phyloP scores from a whole-genome alignment of 495 filamentous ascomycete genomes.

The Daldinia loculata region DNA sequence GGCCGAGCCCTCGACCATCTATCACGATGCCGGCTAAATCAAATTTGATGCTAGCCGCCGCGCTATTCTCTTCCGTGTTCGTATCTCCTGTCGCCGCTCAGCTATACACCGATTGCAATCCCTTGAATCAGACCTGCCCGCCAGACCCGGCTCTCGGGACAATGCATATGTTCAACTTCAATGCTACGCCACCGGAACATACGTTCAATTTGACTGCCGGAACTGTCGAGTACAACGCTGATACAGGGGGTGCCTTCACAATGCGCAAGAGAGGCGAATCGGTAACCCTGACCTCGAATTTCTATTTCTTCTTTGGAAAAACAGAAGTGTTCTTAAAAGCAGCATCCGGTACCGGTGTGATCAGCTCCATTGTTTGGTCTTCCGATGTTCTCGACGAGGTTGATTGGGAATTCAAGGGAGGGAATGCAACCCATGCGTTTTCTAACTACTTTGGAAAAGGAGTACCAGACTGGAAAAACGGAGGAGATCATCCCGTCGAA shows the following conservation, averaged over 20 bases:
- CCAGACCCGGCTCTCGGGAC: slow-evolving; percentile 70
- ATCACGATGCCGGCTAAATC: slow-evolving; percentile 48
- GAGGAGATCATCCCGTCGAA: slow-evolving; percentile 61
- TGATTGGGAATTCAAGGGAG: slow-evolving; percentile 87
- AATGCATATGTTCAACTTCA: slow-evolving; percentile 67
- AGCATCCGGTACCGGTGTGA: slow-evolving; percentile 75
- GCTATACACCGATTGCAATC: slow-evolving; percentile 74
- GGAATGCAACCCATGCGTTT: slow-evolving; percentile 67
- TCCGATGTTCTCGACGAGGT: slow-evolving; percentile 90
- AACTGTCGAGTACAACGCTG: slow-evolving; percentile 59
- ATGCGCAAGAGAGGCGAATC: slow-evolving; percentile 75
- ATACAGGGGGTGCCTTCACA: slow-evolving; percentile 73
- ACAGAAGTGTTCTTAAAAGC: slow-evolving; percentile 77
- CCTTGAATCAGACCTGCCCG: slow-evolving; percentile 67
- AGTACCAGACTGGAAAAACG: slow-evolving; percentile 62
- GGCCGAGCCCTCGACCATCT: slow-evolving; percentile 12
- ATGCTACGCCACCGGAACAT: slow-evolving; percentile 64
- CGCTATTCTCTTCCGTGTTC: slow-evolving; percentile 53
- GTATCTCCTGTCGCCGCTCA: slow-evolving; percentile 61
- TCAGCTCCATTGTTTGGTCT: slow-evolving; percentile 83
- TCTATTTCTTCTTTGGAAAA: slow-evolving; percentile 81
- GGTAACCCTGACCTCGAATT: slow-evolving; percentile 76
- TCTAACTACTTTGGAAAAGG: slow-evolving; percentile 93
- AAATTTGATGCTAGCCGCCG: slow-evolving; percentile 47
- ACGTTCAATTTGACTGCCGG: slow-evolving; percentile 71